These are phyloP conservation scores for Agrocybe chaxingu DNA, from an alignment of 768 basidiomycete species.

Conservation along the genomic window DNA sequence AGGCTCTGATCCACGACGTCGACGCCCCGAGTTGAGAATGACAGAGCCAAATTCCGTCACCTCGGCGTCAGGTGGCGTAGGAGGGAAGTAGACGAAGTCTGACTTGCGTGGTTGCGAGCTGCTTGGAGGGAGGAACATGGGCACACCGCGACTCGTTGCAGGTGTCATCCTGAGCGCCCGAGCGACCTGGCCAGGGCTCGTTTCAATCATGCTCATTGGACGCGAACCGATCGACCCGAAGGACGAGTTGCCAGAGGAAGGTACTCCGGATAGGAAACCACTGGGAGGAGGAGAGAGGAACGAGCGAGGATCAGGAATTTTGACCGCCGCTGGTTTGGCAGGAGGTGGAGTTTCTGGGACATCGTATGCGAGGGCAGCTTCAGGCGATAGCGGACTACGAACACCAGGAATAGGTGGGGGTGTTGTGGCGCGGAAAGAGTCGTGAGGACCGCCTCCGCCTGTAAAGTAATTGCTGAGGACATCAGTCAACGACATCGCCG, in stretches of 20 bases:
- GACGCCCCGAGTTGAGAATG: conserved; percentile 17
- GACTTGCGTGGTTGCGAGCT: conserved; percentile 22
- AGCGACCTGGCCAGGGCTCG: conserved; percentile 31
- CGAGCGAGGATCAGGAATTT: conserved; percentile 15
- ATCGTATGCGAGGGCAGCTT: conserved; percentile 18
- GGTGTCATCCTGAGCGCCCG: conserved; percentile 36
- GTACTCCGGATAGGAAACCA: conserved; percentile 9
- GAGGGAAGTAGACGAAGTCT: conserved; percentile 34
- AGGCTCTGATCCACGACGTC: conserved; percentile 20
- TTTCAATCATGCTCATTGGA: conserved; percentile 36
- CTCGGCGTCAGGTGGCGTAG: conserved; percentile 25
- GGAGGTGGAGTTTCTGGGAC: conserved; percentile 10
- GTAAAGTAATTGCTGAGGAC: conserved; percentile 14
- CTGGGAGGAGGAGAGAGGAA: conserved; percentile 22
- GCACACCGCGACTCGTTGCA: conserved; percentile 32
- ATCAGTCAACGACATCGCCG: conserved; percentile 11
- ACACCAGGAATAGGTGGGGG: conserved; percentile 5
- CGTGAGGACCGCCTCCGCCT: background rate
- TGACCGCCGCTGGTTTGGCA: conserved; percentile 7
- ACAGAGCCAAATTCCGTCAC: conserved; percentile 10
- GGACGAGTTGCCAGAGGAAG: conserved; percentile 15
- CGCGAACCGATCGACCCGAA: conserved; percentile 19
- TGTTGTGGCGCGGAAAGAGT: conserved; percentile 3
- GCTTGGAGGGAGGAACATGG: conserved; percentile 29
- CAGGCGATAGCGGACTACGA: conserved; percentile 11